Base-by-base conservation (phyloP, 2,329 filamentous ascomycete species). In the Pseudogymnoascus sp. region DNA sequence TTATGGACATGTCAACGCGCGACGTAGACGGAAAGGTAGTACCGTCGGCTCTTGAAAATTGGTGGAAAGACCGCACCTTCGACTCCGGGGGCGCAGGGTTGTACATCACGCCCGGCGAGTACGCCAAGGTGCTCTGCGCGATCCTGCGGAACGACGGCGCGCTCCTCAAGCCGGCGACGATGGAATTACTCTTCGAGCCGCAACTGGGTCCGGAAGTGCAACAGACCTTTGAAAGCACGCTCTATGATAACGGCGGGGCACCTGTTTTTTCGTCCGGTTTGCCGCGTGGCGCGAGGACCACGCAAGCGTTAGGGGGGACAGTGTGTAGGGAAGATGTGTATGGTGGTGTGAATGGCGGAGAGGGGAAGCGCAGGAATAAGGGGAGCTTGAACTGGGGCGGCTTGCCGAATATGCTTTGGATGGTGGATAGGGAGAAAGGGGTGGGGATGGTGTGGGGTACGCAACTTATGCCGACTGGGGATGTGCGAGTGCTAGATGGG, bases 301-400 rank as follows among this genome's bases (percentile, higher is more conserved):
- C 73, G 89, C 91, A 1, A 85, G 87, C 3, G 97, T 91, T 72
- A 95, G 95, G 62, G 95, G 93, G 37, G 80, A 97, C 3, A 95
- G 95, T 3, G 93, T 99, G 77, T 87, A 97, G 11, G 95, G 72
- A 99, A 97, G 80, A 99, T 99, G 95, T 84, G 97, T 75, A 97
- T 93, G 68, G 99, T 99, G 95, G 91, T 97, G 65, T 82, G 97
- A 62, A 96, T 91, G 62, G 95, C 99, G 28, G 81, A 97, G 65
- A 92, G 91, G 95, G 95, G 31, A 95, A 99, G 76, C 85, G 84
- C 66, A 82, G 99, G 59, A 89, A 85, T 25, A 78, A 80, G n/a
- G 96, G 93, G 83, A 95, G 99, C 78, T 96, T 92, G 90, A 79
- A 96, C 6, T 95, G 95, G 66, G 93, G 99, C 36, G 88, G 84